phyloP scores from a whole-genome alignment of 176 grass and related monocot species.

The Musa itinerans region DNA sequence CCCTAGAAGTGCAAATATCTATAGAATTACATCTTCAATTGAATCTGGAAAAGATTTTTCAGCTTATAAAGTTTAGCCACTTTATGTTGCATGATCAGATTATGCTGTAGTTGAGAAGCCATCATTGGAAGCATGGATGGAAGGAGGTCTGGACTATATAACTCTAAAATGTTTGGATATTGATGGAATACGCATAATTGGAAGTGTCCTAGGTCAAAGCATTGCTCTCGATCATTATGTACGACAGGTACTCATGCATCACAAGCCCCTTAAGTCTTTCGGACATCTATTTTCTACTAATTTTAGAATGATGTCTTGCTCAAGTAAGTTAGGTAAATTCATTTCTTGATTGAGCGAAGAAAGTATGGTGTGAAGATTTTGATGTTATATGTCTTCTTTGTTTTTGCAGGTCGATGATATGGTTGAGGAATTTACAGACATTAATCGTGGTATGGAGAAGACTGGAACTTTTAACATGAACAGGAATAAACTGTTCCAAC shows the following conservation, averaged over 20 bases:
- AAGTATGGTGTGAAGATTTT: background rate
- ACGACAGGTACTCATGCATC: slow-evolving; percentile 43
- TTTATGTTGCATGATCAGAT: slow-evolving; percentile 31
- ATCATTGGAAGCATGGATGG: slow-evolving; percentile 66
- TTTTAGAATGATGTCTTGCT: background rate
- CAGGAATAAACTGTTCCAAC: slow-evolving; percentile 97
- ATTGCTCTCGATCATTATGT: slow-evolving; percentile 94
- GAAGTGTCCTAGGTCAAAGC: slow-evolving; percentile 89
- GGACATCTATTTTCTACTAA: background rate
- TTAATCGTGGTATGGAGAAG: slow-evolving; percentile 90
- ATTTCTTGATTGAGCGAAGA: background rate
- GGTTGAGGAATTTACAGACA: slow-evolving; percentile 95
- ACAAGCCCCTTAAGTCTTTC: background rate
- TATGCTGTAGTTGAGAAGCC: slow-evolving; percentile 87
- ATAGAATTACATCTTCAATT: background rate
- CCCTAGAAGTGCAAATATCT: background rate
- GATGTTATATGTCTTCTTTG: slow-evolving; percentile 9
- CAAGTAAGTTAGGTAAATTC: no score
- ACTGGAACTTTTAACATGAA: slow-evolving; percentile 84
- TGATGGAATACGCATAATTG: slow-evolving; percentile 75
- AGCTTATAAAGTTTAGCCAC: background rate
- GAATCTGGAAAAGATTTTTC: background rate
- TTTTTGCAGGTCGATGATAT: slow-evolving; percentile 85
- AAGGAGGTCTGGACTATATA: slow-evolving; percentile 87
- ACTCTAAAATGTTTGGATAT: slow-evolving; percentile 79